Evolutionary conservation across 1,139 yeast genomes (phyloP), one percentile per base, ranked within the genome.

Genomic region (Blastobotrys elegans): DNA sequence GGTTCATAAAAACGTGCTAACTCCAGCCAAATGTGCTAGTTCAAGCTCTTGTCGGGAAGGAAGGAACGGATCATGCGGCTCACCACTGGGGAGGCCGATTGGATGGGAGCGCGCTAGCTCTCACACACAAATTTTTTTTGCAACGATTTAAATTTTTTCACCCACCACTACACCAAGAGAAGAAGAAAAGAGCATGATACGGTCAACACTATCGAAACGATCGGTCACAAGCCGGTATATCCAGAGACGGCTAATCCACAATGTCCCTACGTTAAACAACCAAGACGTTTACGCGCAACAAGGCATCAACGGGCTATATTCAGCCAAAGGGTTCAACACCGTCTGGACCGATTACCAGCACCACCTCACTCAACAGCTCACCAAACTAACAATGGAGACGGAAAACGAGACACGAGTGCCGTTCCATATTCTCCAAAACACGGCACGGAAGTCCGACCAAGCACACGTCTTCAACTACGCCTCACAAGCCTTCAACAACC

Each of bases 401-500:
- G 84, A 81, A 53, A 76, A 81, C 63, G 97, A 89, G 67, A 75
- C 85, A 10, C 78, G 87, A 63, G 71, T 76, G 18, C 94, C 97
- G 2, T 82, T 84, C 64, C 88, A 86, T 54, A 80, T 89, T 53
- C 67, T 88, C 56, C 72, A 86, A 52, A 77, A 81, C 58, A 80
- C 95, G 1, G 86, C 94, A 7, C 77, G 79, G 59, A 80, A 79
- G 56, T 74, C 86, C 30, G 79, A 82, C 36, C 79, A 79, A 59
- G 84, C 90, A 36, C 79, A 80, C 50, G 71, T 84, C 13, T 90
- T 84, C 74, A 94, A 89, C 69, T 79, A 75, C 62, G 97, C 98
- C 11, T 85, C 96, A 3, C 96, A 86, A 65, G 83, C 90, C 2
- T 95, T 86, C 69, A 90, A 89, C 70, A 92, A 92, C 70, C 98